phyloP scores from a whole-genome alignment of 2,329 filamentous ascomycete species.

The Penicillium oxalicum region DNA sequence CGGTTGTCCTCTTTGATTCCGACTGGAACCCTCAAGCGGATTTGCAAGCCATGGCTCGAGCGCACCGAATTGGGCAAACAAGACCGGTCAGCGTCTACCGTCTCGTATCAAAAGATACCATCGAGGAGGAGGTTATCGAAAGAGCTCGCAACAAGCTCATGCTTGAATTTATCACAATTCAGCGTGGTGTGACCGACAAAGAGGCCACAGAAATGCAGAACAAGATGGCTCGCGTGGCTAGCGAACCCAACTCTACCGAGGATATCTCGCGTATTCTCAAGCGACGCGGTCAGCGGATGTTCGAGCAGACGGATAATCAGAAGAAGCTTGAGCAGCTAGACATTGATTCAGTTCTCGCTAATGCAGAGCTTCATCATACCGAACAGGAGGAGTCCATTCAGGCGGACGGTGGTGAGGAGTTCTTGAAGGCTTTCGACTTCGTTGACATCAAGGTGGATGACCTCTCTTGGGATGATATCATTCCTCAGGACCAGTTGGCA shows the following conservation, averaged over 20 bases:
- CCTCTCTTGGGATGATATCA: conserved; percentile 97
- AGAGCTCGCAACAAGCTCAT: conserved; percentile 95
- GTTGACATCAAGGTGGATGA: conserved; percentile 93
- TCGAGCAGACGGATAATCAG: conserved; percentile 94
- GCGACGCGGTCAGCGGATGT: conserved; percentile 98
- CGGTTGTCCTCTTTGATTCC: conserved; percentile 94
- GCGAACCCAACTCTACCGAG: conserved; percentile 82
- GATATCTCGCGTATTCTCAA: conserved; percentile 96
- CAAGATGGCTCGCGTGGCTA: conserved; percentile 63
- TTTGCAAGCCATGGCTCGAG: conserved; percentile 95
- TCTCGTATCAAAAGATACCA: conserved; percentile 93
- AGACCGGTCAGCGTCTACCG: conserved; percentile 94
- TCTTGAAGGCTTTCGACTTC: conserved; percentile 82
- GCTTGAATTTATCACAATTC: conserved; percentile 94
- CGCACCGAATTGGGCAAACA: conserved; percentile 95
- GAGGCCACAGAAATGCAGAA: conserved; percentile 76
- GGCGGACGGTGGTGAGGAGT: conserved; percentile 93
- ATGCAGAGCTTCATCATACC: conserved; percentile 94
- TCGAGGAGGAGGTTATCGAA: conserved; percentile 95
- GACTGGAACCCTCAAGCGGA: conserved; percentile 97
- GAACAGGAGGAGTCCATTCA: conserved; percentile 92
- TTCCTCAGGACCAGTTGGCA: conserved; percentile 86
- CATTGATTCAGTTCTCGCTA: conserved; percentile 93
- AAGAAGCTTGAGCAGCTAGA: conserved; percentile 94
- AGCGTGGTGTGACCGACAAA: conserved; percentile 92